Base-by-base conservation (phyloP, 2,329 filamentous ascomycete species). In the Cytospora piceicola region DNA sequence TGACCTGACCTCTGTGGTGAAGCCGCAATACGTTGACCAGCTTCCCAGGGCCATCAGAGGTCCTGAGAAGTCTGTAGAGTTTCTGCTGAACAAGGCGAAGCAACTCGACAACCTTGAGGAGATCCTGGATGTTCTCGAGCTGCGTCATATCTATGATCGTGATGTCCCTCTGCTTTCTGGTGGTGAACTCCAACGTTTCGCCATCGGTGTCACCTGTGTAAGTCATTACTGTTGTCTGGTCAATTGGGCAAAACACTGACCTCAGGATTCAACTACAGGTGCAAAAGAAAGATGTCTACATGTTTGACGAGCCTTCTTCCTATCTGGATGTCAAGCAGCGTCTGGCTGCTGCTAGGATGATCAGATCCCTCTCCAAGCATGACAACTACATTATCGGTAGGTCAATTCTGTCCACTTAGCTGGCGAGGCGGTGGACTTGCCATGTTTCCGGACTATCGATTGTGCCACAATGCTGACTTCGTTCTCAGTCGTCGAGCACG, bases 281-380 rank as follows among this genome's bases (percentile, higher is more conserved):
- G 24, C 66, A 68, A 68, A 52, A 66, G 39, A 68, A 68, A 42
- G 66, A 68, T 58, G 66, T 68, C 14, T 99, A 99, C 85, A 98
- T 99, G 95, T 99, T 99, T 75, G 95, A 99, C 79, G 95, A 99
- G 83, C 96, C 96, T 22, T 98, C 94, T 51, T 99, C 95, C 46
- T 99, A 97, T 80, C 87, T 99, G 66, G 96, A 99, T 90, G 95
- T 99, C 76, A 98, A 98, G 86, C 95, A 99, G 81, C 92, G 95
- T 89, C 83, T 99, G 71, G 91, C 90, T 72, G 95, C 96, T 69
- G 94, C 93, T 73, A 88, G 90, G 72, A 92, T 96, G 72, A 98
- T 99, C 73, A 93, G 95, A 71, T 94, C 92, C 69, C 88, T 99
- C 58, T 87, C 97, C 63, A 87, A 92, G 57, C 88, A 93, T 56